Conservation (phyloP, 176 grass and related monocot species). For the Eragrostis nindensis region DNA sequence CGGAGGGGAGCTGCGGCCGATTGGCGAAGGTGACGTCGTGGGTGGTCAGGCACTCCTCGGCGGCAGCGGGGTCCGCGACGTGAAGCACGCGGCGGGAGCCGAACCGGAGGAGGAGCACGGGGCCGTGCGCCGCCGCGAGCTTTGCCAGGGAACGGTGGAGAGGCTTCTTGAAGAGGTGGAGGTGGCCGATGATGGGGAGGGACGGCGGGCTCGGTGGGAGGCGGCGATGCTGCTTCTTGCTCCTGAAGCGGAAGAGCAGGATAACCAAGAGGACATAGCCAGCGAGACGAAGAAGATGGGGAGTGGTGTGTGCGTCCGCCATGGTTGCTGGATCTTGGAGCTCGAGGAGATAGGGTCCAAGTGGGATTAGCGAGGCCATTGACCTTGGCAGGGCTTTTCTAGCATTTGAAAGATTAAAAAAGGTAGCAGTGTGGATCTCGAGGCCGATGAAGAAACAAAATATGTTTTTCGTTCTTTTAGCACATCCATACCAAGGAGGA, state of each 20-base stretch:
- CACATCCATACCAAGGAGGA: no score
- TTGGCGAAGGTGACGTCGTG: conserved; percentile 74
- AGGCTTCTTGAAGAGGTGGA: conserved; percentile 72
- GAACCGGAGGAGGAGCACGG: conserved; percentile 52
- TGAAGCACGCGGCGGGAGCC: conserved; percentile 56
- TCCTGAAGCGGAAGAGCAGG: neutral
- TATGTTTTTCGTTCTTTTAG: no score
- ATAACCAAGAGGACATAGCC: neutral
- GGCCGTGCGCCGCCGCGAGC: conserved; percentile 48
- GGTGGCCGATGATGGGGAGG: conserved; percentile 62
- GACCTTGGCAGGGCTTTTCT: no score
- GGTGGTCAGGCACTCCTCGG: conserved; percentile 57
- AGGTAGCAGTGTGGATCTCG: no score
- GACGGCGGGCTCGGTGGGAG: conserved; percentile 52
- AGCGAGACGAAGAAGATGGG: conserved; percentile 1
- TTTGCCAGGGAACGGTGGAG: conserved; percentile 55
- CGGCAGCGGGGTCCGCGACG: conserved; percentile 43
- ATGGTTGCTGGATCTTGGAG: conserved; percentile 23
- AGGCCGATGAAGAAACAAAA: no score
- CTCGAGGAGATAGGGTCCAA: neutral
- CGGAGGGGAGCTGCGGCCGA: conserved; percentile 55
- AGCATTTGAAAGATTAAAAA: no score
- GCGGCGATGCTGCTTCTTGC: neutral
- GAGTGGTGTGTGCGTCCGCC: neutral
- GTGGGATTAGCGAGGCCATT: no score